Evolutionary conservation across 805 yeast species (phyloP).

Genomic region (Barnettozyma wickerhamii): DNA sequence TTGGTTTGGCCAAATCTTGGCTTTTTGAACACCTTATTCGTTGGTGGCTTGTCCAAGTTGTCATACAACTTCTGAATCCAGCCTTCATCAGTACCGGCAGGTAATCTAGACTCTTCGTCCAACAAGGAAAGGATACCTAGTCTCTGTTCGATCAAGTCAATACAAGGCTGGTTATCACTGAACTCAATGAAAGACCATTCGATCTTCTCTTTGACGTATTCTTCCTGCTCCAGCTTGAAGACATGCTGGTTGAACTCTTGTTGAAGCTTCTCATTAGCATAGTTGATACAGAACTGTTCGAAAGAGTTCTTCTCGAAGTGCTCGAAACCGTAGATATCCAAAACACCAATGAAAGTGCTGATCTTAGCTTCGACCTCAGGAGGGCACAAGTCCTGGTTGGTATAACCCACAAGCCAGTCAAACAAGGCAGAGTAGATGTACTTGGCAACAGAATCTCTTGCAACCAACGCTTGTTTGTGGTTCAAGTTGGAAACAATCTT

Average conservation of each 20-base stretch:
- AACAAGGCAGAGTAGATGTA: slow-evolving; percentile 88
- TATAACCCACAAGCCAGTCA: slow-evolving; percentile 89
- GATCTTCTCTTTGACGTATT: slow-evolving; percentile 84
- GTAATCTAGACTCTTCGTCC: slow-evolving; percentile 94
- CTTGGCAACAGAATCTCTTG: slow-evolving; percentile 96
- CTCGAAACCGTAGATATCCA: slow-evolving; percentile 97
- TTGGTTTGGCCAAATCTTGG: slow-evolving; percentile 93
- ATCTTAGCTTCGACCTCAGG: slow-evolving; percentile 57
- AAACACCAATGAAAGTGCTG: slow-evolving; percentile 84
- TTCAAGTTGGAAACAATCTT: slow-evolving; percentile 81
- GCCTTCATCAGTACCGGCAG: slow-evolving; percentile 88
- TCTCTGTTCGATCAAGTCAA: slow-evolving; percentile 82
- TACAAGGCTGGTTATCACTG: slow-evolving; percentile 96
- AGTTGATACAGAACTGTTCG: slow-evolving; percentile 96
- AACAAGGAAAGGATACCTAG: slow-evolving; percentile 82
- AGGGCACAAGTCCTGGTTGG: slow-evolving; percentile 78
- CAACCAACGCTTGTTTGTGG: slow-evolving; percentile 80
- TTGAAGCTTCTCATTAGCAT: slow-evolving; percentile 94
- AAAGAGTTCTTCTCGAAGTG: slow-evolving; percentile 92
- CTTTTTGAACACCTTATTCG: slow-evolving; percentile 74
- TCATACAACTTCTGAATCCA: slow-evolving; percentile 90
- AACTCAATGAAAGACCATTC: slow-evolving; percentile 97
- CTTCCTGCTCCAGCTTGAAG: slow-evolving; percentile 95
- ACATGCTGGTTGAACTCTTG: slow-evolving; percentile 98
- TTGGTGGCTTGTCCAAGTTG: slow-evolving; percentile 74